Evolutionary conservation across 768 basidiomycete species (phyloP).

Genomic region (Chalciporus pseudorubinellus): DNA sequence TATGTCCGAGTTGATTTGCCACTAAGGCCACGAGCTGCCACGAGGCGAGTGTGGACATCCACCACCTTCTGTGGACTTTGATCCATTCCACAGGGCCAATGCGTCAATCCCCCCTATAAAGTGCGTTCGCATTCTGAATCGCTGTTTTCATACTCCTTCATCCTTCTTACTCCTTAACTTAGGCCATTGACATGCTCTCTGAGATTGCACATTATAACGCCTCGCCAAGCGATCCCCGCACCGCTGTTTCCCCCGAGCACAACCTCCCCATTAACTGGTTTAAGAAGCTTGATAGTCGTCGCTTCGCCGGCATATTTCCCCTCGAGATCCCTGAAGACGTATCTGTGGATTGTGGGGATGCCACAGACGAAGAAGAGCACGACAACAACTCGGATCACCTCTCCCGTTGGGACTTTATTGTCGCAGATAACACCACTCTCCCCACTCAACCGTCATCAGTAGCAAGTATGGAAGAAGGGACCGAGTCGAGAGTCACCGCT

Average conservation of each 20-base stretch:
- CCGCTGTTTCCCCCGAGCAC: not conserved
- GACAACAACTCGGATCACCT: conserved; percentile 2
- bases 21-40: conserved; percentile 15
- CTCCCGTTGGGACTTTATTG: conserved; percentile 13
- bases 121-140: not conserved
- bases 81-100: conserved; percentile 23
- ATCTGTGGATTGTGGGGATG: conserved; percentile 6
- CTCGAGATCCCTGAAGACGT: conserved; percentile 4
- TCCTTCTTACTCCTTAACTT: not conserved
- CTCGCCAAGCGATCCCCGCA: conserved; percentile 8
- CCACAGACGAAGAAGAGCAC: conserved; percentile 13
- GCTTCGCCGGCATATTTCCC: conserved; percentile 26
- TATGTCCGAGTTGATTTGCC: conserved; percentile 11
- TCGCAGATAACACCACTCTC: not conserved
- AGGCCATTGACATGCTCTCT: conserved; percentile 14
- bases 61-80: conserved; percentile 20
- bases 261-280: conserved; percentile 1
- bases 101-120: conserved; percentile 24
- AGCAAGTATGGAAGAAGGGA: conserved; percentile 1
- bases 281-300: conserved; percentile 23
- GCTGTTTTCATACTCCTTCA: not conserved
- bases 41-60: conserved; percentile 13
- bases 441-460: conserved; percentile 1
- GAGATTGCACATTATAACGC: not conserved
- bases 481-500: conserved; percentile 14